A percentile compares a stretch with the other conserved stretches of the same genome.
Evolutionary conservation across 192 early-diverging fungal genomes (phyloP).

Genomic region (Backusella australiensis): DNA sequence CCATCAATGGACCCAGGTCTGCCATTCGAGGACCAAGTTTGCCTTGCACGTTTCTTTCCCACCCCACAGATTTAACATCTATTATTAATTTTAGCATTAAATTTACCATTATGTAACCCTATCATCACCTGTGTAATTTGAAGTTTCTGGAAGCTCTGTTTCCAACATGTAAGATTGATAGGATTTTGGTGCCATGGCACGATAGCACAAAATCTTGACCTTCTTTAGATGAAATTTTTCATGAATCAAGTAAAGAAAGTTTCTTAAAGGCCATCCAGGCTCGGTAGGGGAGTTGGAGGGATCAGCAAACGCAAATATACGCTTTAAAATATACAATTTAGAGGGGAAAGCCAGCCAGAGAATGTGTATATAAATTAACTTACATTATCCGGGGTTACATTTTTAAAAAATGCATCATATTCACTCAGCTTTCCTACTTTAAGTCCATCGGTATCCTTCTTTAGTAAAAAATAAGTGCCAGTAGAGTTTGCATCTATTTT

Average conservation of each 20-base stretch:
- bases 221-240: conserved; percentile 45
- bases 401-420: conserved; percentile 24
- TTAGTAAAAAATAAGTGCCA: conserved; percentile 12
- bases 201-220: conserved; percentile 63
- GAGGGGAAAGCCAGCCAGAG: not conserved
- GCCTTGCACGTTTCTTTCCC: conserved; percentile 84
- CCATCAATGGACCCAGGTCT: conserved; percentile 85
- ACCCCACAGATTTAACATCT: conserved; percentile 72
- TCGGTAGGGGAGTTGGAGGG: conserved; percentile 71
- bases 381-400: not conserved
- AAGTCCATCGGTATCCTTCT: not conserved
- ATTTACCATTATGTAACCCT: conserved; percentile 2
- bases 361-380: not conserved
- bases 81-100: not conserved
- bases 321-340: conserved; percentile 22
- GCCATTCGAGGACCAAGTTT: conserved; percentile 80
- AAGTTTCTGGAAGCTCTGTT: conserved; percentile 41
- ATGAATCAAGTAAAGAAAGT: conserved; percentile 70
- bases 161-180: conserved; percentile 45
- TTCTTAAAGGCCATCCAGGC: conserved; percentile 94
- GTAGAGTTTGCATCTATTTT: not conserved
- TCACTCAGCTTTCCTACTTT: not conserved
- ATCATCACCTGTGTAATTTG: conserved; percentile 15
- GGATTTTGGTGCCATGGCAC: conserved; percentile 50
- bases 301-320: conserved; percentile 80